phyloP scores from a whole-genome alignment of 2,329 filamentous ascomycete genomes.

The Colletotrichum tabaci region DNA sequence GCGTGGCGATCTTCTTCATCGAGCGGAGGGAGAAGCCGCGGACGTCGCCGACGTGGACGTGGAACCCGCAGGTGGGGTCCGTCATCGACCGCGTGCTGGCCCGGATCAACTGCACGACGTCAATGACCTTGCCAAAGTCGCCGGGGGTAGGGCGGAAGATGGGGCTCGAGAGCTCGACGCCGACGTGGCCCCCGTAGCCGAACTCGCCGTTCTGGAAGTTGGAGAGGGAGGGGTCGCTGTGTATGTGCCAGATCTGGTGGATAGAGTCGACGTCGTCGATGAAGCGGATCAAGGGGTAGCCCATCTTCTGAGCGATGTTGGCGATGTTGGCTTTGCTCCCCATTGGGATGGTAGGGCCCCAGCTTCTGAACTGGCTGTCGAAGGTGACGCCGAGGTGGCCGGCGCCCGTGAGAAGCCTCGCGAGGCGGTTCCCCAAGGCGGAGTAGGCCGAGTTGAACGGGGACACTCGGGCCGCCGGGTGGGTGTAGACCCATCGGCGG shows the following conservation, averaged over 20 bases:
- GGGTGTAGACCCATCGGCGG: slow-evolving; percentile 23
- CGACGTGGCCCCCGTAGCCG: slow-evolving; percentile 26
- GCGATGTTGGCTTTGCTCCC: neutral
- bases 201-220: neutral
- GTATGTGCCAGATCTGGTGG: slow-evolving; percentile 26
- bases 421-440: slow-evolving; percentile 2
- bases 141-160: neutral
- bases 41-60: slow-evolving; percentile 32
- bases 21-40: slow-evolving; percentile 16
- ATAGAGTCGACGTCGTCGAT: neutral
- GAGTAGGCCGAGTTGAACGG: neutral
- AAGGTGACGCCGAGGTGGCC: slow-evolving; percentile 12
- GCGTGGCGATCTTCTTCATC: slow-evolving; percentile 21
- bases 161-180: slow-evolving; percentile 30
- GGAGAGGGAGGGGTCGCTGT: slow-evolving; percentile 19
- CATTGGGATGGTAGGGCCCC: neutral
- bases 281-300: neutral
- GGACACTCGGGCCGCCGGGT: neutral
- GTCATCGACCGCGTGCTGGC: slow-evolving; percentile 15
- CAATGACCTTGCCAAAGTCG: slow-evolving; percentile 10
- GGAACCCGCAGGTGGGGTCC: slow-evolving; percentile 14
- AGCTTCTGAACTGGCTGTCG: neutral
- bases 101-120: slow-evolving; percentile 22
- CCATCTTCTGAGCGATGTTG: neutral
- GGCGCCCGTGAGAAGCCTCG: neutral